phyloP scores from a whole-genome alignment of 352 stramenopile species.

The Phytophthora parvispora region DNA sequence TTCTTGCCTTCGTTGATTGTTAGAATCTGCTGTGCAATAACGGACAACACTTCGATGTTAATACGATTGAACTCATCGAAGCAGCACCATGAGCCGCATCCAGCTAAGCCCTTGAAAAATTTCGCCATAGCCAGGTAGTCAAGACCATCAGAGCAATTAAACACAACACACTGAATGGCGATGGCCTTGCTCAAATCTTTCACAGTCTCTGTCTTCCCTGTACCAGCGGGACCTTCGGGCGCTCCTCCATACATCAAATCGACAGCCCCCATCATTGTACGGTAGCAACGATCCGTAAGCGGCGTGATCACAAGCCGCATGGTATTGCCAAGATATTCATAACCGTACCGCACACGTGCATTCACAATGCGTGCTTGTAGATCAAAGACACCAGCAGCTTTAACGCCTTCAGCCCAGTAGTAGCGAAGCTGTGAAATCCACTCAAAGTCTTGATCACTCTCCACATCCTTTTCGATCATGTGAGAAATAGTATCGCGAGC shows the following conservation, averaged over 20 bases:
- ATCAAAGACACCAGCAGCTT: constrained; percentile 59
- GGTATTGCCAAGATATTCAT: constrained; percentile 95
- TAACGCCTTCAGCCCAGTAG: constrained; percentile 90
- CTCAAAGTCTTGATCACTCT: constrained; percentile 93
- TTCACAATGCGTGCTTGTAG: constrained; percentile 93
- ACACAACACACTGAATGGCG: constrained; percentile 96
- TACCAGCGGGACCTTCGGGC: constrained; percentile 94
- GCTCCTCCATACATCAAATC: constrained; percentile 95
- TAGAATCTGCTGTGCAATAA: constrained; percentile 96
- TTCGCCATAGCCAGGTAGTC: constrained; percentile 97
- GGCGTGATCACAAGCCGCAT: constrained; percentile 96
- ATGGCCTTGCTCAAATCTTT: constrained; percentile 97
- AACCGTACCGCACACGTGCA: constrained; percentile 88
- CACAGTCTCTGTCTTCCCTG: constrained; percentile 96
- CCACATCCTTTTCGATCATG: constrained; percentile 93
- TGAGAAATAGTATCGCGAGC: constrained; percentile 93
- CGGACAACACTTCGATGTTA: constrained; percentile 95
- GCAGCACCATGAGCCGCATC: constrained; percentile 94
- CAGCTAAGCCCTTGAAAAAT: constrained; percentile 96
- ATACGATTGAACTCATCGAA: constrained; percentile 98
- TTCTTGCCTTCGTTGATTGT: constrained; percentile 95
- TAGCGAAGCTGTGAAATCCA: constrained; percentile 96
- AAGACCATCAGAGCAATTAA: constrained; percentile 94
- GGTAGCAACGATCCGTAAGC: constrained; percentile 95
- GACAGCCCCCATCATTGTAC: constrained; percentile 96